phyloP scores from a whole-genome alignment of 768 basidiomycete species.

The Termitomyces sp. region DNA sequence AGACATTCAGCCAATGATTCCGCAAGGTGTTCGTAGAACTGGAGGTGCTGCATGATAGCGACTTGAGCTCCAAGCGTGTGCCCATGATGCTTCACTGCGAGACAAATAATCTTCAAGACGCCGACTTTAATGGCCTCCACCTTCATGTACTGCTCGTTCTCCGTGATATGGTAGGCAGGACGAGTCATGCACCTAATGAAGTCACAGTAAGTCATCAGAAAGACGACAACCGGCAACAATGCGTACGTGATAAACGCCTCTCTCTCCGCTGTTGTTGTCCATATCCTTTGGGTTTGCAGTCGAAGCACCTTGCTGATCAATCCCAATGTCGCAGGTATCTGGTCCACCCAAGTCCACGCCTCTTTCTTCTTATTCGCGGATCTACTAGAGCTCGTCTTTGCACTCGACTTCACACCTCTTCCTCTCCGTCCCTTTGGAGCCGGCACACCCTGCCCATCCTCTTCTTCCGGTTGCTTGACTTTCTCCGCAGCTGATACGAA shows the following conservation, averaged over 20 bases:
- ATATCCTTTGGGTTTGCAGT: constrained; percentile 70
- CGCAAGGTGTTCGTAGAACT: constrained; percentile 91
- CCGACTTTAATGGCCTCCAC: constrained; percentile 56
- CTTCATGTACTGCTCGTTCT: constrained; percentile 90
- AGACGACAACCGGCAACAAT: constrained; percentile 8
- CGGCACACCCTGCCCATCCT: constrained; percentile 28
- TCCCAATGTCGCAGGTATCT: constrained; percentile 64
- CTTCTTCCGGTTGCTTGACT: constrained; percentile 48
- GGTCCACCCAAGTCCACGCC: constrained; percentile 73
- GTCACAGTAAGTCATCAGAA: constrained; percentile 1
- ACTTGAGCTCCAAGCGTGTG: constrained; percentile 84
- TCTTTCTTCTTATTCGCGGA: constrained; percentile 40
- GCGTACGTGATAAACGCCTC: constrained; percentile 82
- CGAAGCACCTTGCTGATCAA: constrained; percentile 70
- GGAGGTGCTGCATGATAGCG: constrained; percentile 84
- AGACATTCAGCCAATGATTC: constrained; percentile 94
- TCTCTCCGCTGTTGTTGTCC: constrained; percentile 82
- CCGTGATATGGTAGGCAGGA: constrained; percentile 82
- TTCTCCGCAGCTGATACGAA: constrained; percentile 80
- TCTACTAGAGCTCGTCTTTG: constrained; percentile 24
- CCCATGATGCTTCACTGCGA: constrained; percentile 86
- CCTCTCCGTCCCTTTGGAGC: constrained; percentile 49
- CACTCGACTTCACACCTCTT: constrained; percentile 50
- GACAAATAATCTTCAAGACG: constrained; percentile 86
- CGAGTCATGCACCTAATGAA: constrained; percentile 73